Conservation (phyloP, 306 rosid genomes). For the Lathyrus sativus region DNA sequence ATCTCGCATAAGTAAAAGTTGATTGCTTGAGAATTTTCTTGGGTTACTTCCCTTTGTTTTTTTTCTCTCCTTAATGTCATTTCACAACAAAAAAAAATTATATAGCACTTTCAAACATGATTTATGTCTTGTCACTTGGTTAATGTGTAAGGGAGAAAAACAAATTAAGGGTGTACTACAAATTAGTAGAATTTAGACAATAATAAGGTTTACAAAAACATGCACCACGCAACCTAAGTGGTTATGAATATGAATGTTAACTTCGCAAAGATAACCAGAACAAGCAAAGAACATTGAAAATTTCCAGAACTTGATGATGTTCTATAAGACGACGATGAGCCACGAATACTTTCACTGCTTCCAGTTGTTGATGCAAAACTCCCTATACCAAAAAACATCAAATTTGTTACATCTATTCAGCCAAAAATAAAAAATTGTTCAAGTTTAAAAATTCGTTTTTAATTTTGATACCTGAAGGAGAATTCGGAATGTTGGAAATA, state of each 20-base stretch:
- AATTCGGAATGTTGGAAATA: constrained; percentile 35
- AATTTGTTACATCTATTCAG: neutral
- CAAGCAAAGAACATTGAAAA: constrained; percentile 39
- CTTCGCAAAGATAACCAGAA: constrained; percentile 35
- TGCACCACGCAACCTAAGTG: constrained; percentile 7
- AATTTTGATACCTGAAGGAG: constrained; percentile 51
- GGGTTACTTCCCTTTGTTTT: no score
- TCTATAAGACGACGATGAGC: constrained; percentile 38
- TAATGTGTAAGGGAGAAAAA: neutral
- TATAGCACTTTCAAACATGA: no score
- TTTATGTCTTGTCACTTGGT: neutral
- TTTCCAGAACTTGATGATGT: constrained; percentile 43
- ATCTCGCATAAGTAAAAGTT: no score
- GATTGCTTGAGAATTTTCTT: no score
- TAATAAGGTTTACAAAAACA: constrained; percentile 14
- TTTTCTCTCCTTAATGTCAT: no score
- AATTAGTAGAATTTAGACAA: constrained; percentile 14
- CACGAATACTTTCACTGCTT: constrained; percentile 28
- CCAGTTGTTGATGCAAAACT: constrained; percentile 31
- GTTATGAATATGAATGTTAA: constrained; percentile 32
- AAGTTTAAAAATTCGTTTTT: neutral
- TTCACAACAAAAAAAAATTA: no score
- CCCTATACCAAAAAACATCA: constrained; percentile 35
- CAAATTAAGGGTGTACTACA: neutral
- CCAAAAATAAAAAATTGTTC: no score